Conservation (phyloP, 2,329 filamentous ascomycete genomes). For the Tolypocladium amazonense region DNA sequence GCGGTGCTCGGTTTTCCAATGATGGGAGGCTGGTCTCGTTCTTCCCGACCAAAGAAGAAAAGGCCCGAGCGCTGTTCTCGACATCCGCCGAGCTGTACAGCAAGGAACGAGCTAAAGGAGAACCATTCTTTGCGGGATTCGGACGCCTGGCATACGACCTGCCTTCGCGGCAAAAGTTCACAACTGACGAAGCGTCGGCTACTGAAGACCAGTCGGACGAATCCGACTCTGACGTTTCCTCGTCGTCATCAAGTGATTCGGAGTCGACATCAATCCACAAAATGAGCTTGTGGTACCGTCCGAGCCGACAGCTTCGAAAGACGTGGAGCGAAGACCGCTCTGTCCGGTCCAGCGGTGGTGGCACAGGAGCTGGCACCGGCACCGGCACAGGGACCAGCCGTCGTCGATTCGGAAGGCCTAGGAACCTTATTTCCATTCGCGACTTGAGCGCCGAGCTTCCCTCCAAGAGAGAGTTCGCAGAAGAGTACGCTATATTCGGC, state of each 20-base stretch:
- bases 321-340: conserved; percentile 48
- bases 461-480: conserved; percentile 65
- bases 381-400: conserved; percentile 43
- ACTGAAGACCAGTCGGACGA: conserved; percentile 41
- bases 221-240: conserved; percentile 35
- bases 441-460: conserved; percentile 63
- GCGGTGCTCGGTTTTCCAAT: conserved; percentile 50
- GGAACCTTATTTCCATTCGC: conserved; percentile 66
- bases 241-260: conserved; percentile 47
- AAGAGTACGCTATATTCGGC: conserved; percentile 75
- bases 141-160: conserved; percentile 42
- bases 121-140: conserved; percentile 47
- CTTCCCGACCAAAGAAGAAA: conserved; percentile 58
- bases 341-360: conserved; percentile 48
- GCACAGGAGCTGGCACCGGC: conserved; percentile 37
- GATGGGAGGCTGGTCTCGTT: conserved; percentile 57
- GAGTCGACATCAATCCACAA: conserved; percentile 53
- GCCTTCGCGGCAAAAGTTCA: conserved; percentile 33
- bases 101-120: conserved; percentile 39
- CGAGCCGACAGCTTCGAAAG: conserved; percentile 39
- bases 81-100: conserved; percentile 32
- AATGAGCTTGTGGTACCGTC: conserved; percentile 45
- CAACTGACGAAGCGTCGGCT: conserved; percentile 38
- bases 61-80: conserved; percentile 38
- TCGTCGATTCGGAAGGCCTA: conserved; percentile 36